Conservation (phyloP, 768 basidiomycete species). For the Tulasnella sp. region DNA sequence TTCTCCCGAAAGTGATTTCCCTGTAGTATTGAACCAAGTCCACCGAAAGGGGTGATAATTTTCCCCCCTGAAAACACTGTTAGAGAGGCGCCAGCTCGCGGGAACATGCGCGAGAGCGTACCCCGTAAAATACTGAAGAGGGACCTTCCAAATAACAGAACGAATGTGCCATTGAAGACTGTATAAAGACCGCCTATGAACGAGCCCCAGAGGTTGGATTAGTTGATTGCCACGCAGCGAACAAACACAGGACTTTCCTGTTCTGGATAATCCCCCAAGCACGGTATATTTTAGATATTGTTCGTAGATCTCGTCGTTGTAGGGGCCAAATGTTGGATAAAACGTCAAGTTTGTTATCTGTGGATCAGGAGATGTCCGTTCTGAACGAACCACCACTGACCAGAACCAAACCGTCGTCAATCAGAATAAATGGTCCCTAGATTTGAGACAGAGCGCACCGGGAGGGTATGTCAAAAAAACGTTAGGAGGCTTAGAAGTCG, state of each 20-base stretch:
- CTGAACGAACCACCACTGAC: no score
- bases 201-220: not conserved
- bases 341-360: not conserved
- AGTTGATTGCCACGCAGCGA: not conserved
- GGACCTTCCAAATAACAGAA: not conserved
- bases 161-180: not conserved
- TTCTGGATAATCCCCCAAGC: not conserved
- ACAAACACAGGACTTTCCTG: not conserved
- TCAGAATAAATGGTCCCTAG: no score
- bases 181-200: not conserved
- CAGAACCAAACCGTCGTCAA: no score
- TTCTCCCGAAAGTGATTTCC: not conserved
- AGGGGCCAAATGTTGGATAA: not conserved
- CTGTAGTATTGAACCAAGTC: not conserved
- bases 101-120: not conserved
- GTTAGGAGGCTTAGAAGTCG: no score
- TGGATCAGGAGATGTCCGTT: no score
- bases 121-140: not conserved
- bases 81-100: not conserved
- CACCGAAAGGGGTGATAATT: not conserved
- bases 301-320: not conserved
- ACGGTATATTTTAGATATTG: not conserved
- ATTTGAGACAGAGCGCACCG: no score
- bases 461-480: no score
- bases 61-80: not conserved